phyloP scores from a whole-genome alignment of 1,139 yeast species.

The Candida mesenterica region DNA sequence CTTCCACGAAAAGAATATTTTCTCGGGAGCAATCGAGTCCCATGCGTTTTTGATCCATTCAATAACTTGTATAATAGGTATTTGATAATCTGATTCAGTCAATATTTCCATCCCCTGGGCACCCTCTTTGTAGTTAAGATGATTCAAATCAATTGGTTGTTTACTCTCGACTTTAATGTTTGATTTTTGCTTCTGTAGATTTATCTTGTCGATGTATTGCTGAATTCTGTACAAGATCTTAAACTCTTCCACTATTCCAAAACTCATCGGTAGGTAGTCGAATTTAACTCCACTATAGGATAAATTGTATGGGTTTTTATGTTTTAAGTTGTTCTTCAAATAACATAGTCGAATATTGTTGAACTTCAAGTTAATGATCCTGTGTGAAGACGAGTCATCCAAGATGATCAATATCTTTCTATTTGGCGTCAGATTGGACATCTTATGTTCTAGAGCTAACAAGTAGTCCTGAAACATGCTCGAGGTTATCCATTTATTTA shows the following conservation, averaged over 20 bases:
- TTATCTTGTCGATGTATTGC: conserved; percentile 54
- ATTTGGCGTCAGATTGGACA: conserved; percentile 31
- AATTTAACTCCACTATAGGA: conserved; percentile 37
- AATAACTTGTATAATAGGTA: conserved; percentile 54
- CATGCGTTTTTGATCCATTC: conserved; percentile 59
- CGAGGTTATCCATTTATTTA: conserved; percentile 66
- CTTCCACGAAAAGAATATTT: conserved; percentile 54
- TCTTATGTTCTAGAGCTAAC: conserved; percentile 56
- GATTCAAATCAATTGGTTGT: conserved; percentile 6
- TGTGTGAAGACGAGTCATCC: conserved; percentile 64
- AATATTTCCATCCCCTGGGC: conserved; percentile 20
- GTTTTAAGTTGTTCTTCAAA: conserved; percentile 40
- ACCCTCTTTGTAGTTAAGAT: conserved; percentile 6
- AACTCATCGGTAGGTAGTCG: conserved; percentile 60
- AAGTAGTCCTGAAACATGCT: conserved; percentile 63
- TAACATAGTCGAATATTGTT: conserved; percentile 49
- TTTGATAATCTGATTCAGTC: conserved; percentile 39
- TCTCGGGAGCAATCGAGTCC: conserved; percentile 47
- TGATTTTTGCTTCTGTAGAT: conserved; percentile 32
- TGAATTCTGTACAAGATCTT: conserved; percentile 57
- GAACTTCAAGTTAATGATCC: conserved; percentile 56
- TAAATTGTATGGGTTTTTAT: conserved; percentile 39
- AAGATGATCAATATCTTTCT: conserved; percentile 55
- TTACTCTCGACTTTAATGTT: conserved; percentile 14
- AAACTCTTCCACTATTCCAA: conserved; percentile 65